phyloP scores from a whole-genome alignment of 1,284 basidiomycete genomes.

The Fomitopsis betulina region DNA sequence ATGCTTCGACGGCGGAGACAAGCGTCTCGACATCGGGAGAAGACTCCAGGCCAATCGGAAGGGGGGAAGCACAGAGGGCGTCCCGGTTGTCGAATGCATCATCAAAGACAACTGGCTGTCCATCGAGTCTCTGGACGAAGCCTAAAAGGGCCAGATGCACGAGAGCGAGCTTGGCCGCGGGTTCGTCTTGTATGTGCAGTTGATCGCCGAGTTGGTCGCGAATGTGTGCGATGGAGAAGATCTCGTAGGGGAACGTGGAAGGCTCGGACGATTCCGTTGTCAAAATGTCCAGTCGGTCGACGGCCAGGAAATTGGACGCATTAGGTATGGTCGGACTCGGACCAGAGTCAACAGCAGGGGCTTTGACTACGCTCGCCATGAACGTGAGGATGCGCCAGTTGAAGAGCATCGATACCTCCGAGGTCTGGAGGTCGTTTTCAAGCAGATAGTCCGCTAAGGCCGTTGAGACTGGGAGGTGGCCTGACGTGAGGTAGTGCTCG shows the following conservation, averaged over 20 bases:
- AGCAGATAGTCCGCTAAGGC: slow-evolving; percentile 49
- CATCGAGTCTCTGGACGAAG: slow-evolving; percentile 48
- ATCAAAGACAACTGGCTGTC: slow-evolving; percentile 33
- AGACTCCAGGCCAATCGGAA: slow-evolving; percentile 68
- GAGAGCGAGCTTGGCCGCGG: slow-evolving; percentile 49
- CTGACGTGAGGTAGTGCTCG: slow-evolving; percentile 43
- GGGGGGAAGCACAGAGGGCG: slow-evolving; percentile 50
- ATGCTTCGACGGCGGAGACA: slow-evolving; percentile 66
- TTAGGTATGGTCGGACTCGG: slow-evolving; percentile 20
- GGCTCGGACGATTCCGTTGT: slow-evolving; percentile 18
- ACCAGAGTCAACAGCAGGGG: slow-evolving; percentile 29
- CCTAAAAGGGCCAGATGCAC: slow-evolving; percentile 58
- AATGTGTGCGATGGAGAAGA: slow-evolving; percentile 53
- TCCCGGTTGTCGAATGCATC: slow-evolving; percentile 24
- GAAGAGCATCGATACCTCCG: slow-evolving; percentile 53
- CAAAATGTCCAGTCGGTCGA: slow-evolving; percentile 18
- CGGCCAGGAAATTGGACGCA: slow-evolving; percentile 44
- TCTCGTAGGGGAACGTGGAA: slow-evolving; percentile 49
- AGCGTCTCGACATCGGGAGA: slow-evolving; percentile 70
- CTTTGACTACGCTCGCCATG: slow-evolving; percentile 51
- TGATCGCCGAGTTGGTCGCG: slow-evolving; percentile 57
- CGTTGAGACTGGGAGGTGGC: slow-evolving; percentile 36
- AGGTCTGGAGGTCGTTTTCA: slow-evolving; percentile 35
- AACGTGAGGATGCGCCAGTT: slow-evolving; percentile 63
- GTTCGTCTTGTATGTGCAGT: slow-evolving; percentile 51